Evolutionary conservation across 2,329 filamentous ascomycete species (phyloP), one percentile per base, ranked within the genome.

Genomic region (Alternaria ventricosa): DNA sequence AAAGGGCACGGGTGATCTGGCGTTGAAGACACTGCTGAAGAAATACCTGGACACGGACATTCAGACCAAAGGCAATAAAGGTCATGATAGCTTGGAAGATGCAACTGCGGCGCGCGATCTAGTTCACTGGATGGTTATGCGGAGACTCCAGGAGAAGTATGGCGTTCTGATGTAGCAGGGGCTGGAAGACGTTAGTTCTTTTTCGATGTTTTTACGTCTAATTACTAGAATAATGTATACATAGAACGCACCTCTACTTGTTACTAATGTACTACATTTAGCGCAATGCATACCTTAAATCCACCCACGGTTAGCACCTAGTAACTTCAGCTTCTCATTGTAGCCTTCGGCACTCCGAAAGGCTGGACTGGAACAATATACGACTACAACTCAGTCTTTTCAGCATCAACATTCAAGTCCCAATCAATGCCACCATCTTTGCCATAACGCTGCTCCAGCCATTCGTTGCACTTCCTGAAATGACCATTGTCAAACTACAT

Each of bases 61-160:
- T 59, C 95, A 98, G 77, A 92, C 91, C 72, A 90, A 89, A 54
- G 84, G 84, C 7, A 66, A 72, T 9, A 64, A 72, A 15, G 95
- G 94, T 22, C 95, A 98, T 77, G 91, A 97, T 84, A 94, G 92
- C 62, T 87, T 97, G 68, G 95, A 98, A 79, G 95, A 98, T 78
- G 93, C 95, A 9, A 89, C 87, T 69, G 93, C 95, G 4, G 95
- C 93, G 65, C 88, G 97, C 13, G 94, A 97, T 73, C 89, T 98
- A 2, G 89, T 97, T 30, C 96, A 94, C 79, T 90, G 94, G 76
- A 97, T 97, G 36, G 55, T 68, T 74, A 80, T 68, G 55, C 30
- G 49, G 11, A 59, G 49, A 28, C 49, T 63, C 13, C 15, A 45
- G 18, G 49, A 55, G 9, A 51, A 33, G 20, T 13, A 61, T 3